Evolutionary conservation across 129 eudicot genomes (phyloP).

Genomic region (Artemisia annua): DNA sequence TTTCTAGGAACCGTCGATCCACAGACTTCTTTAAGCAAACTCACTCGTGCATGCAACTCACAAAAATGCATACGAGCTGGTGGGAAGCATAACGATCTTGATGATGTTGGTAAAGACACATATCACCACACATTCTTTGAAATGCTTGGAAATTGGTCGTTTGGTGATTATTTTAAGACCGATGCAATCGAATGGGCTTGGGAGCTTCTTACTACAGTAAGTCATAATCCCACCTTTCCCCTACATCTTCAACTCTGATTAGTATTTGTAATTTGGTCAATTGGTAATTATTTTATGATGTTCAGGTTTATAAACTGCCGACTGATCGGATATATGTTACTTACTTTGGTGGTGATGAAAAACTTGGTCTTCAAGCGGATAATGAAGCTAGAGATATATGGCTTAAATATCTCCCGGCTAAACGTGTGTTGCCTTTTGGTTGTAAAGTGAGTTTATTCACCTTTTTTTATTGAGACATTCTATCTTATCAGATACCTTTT

Average conservation of each 20-base stretch:
- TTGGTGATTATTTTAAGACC: constrained; percentile 86
- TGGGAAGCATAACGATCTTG: constrained; percentile 96
- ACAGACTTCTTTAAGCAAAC: constrained; percentile 68
- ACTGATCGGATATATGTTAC: constrained; percentile 85
- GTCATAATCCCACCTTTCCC: neutral
- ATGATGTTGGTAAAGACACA: constrained; percentile 98
- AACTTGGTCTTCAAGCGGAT: constrained; percentile 85
- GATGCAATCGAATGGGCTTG: constrained; percentile 96
- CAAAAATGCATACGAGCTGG: constrained; percentile 98
- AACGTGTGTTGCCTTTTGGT: constrained; percentile 87
- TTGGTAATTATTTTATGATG: constrained; percentile 8
- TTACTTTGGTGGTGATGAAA: constrained; percentile 96
- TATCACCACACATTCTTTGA: constrained; percentile 98
- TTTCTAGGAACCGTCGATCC: constrained; percentile 93
- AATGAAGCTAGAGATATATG: constrained; percentile 79
- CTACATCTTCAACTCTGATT: neutral
- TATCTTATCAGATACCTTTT: too few species aligned
- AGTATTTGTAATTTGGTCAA: neutral
- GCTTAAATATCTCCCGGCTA: constrained; percentile 74
- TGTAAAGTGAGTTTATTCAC: constrained; percentile 62
- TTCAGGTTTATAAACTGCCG: constrained; percentile 79
- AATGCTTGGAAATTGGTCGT: constrained; percentile 99
- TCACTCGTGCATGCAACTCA: constrained; percentile 89
- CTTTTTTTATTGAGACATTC: neutral
- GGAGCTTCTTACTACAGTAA: constrained; percentile 90